A percentile compares a stretch with the other conserved stretches of the same genome.
Evolutionary conservation across 768 basidiomycete species (phyloP).

Genomic region (Crepidotus variabilis): DNA sequence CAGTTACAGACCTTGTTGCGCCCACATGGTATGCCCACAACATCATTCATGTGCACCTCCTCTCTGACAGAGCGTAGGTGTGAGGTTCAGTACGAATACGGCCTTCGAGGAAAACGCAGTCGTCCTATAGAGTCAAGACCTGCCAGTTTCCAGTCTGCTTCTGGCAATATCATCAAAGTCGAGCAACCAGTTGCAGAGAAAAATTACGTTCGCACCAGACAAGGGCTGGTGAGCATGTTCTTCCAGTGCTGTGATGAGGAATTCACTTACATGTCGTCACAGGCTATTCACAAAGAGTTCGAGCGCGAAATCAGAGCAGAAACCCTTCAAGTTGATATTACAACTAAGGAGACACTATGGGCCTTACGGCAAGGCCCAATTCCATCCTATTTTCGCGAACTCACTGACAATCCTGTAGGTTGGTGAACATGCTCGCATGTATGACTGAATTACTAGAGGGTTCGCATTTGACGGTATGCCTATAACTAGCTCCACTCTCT

Average conservation of each 20-base stretch:
- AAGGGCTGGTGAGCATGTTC: conserved; percentile 46
- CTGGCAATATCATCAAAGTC: conserved; percentile 60
- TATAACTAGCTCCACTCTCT: not conserved
- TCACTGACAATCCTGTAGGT: conserved; percentile 33
- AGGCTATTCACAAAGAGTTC: conserved; percentile 75
- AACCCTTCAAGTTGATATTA: conserved; percentile 46
- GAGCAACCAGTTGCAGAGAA: conserved; percentile 43
- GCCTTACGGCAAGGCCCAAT: conserved; percentile 55
- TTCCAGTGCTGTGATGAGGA: not conserved
- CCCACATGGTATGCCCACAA: conserved; percentile 51
- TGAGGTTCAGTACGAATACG: conserved; percentile 77
- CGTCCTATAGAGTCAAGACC: conserved; percentile 50
- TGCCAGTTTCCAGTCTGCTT: conserved; percentile 46
- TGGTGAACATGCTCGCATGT: conserved; percentile 69
- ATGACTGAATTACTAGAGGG: conserved; percentile 45
- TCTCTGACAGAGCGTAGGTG: conserved; percentile 47
- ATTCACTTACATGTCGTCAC: not conserved
- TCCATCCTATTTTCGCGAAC: not conserved
- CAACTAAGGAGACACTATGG: conserved; percentile 71
- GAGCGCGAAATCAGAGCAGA: conserved; percentile 69
- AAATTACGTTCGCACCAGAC: conserved; percentile 51
- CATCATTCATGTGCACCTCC: not conserved
- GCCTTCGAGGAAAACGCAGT: conserved; percentile 55
- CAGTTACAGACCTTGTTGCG: conserved; percentile 60
- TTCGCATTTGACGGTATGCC: conserved; percentile 39